Evolutionary conservation across 768 basidiomycete genomes (phyloP).

Genomic region (Amanita molliuscula): DNA sequence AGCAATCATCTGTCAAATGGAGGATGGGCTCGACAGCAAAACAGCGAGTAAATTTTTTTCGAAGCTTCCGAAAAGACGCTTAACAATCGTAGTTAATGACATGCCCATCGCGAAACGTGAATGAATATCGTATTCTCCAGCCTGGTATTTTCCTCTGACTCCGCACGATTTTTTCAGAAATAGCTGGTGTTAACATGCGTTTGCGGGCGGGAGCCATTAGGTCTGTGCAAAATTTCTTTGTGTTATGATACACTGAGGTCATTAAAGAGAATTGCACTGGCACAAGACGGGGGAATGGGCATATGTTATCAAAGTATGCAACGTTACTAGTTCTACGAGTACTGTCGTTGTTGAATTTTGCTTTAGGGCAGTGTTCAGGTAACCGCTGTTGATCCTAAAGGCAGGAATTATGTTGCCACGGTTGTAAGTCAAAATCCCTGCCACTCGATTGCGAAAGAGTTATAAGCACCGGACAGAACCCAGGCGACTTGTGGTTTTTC

Average conservation of each 20-base stretch:
- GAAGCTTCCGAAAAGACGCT: background rate
- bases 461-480: constrained; percentile 17
- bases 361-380: constrained; percentile 36
- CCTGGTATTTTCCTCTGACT: background rate
- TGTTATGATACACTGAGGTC: background rate
- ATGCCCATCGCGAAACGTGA: constrained; percentile 43
- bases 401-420: constrained; percentile 38
- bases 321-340: background rate
- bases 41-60: constrained; percentile 20
- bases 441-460: background rate
- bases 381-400: constrained; percentile 35
- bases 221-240: constrained; percentile 13
- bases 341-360: background rate
- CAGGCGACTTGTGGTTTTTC: constrained; percentile 49
- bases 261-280: constrained; percentile 44
- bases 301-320: constrained; percentile 32
- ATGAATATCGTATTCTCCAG: background rate
- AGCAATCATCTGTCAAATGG: constrained; percentile 47
- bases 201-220: constrained; percentile 39
- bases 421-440: constrained; percentile 26
- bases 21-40: constrained; percentile 52
- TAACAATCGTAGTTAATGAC: constrained; percentile 20
- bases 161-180: constrained; percentile 9
- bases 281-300: constrained; percentile 45
- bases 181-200: constrained; percentile 44